phyloP scores from a whole-genome alignment of 805 yeast genomes.

The Nakazawaea ishiwadae region DNA sequence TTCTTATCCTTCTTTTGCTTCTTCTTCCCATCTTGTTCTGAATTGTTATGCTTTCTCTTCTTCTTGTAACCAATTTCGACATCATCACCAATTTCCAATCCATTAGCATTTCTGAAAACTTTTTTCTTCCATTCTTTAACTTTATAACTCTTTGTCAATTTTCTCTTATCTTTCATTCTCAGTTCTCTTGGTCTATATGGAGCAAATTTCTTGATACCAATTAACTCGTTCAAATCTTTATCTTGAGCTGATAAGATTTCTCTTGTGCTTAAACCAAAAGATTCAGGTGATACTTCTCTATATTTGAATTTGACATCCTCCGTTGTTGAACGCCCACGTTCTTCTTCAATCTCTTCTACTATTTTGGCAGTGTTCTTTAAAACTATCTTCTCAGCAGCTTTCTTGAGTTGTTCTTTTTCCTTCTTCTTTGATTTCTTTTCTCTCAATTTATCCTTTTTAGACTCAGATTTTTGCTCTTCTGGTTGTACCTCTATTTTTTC shows the following conservation, averaged over 20 bases:
- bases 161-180: constrained; percentile 73
- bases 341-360: constrained; percentile 64
- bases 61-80: constrained; percentile 24
- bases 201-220: constrained; percentile 89
- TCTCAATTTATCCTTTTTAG: constrained; percentile 52
- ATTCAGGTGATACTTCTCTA: constrained; percentile 92
- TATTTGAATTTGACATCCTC: constrained; percentile 65
- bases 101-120: constrained; percentile 63
- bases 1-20: constrained; percentile 9
- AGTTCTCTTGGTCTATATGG: constrained; percentile 80
- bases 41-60: constrained; percentile 25
- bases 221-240: constrained; percentile 72
- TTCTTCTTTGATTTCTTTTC: constrained; percentile 52
- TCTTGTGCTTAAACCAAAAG: constrained; percentile 78
- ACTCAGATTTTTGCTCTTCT: constrained; percentile 28
- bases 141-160: constrained; percentile 76
- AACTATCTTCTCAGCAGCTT: constrained; percentile 73
- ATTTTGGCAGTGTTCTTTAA: constrained; percentile 64
- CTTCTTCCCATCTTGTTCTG: constrained; percentile 18
- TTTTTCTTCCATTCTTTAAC: constrained; percentile 86
- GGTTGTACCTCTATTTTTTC: constrained; percentile 15
- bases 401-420: constrained; percentile 55
- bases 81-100: constrained; percentile 30
- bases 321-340: constrained; percentile 44
- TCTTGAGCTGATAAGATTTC: constrained; percentile 93